Evolutionary conservation across 1,284 basidiomycete species (phyloP).

Genomic region (Apiotrichum porosum): DNA sequence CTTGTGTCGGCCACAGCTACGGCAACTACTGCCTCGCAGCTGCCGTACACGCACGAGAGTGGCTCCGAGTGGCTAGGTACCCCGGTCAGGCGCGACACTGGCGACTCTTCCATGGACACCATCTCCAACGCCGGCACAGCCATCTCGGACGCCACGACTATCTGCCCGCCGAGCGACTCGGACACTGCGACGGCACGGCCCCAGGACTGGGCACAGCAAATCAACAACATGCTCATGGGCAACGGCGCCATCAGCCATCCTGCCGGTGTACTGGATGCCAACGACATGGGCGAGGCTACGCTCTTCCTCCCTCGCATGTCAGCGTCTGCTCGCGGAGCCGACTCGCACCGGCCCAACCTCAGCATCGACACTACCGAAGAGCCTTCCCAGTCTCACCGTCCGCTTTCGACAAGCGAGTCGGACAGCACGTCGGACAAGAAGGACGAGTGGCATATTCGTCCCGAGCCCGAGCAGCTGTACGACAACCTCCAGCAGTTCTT

Average conservation of each 20-base stretch:
- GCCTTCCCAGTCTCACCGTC: background rate
- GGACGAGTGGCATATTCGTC: constrained; percentile 54
- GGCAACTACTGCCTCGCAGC: no score
- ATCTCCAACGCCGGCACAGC: background rate
- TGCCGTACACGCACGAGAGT: no score
- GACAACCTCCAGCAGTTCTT: constrained; percentile 93
- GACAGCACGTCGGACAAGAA: background rate
- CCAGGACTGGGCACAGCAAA: constrained; percentile 29
- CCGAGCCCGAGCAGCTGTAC: constrained; percentile 88
- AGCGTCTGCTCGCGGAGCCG: background rate
- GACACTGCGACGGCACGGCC: constrained; percentile 30
- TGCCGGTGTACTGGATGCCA: background rate
- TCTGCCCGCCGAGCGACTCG: constrained; percentile 8
- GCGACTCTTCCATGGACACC: background rate
- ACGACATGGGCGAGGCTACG: constrained; percentile 35
- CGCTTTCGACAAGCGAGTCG: background rate
- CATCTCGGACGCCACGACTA: constrained; percentile 30
- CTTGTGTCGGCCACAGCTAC: no score
- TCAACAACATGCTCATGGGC: constrained; percentile 23
- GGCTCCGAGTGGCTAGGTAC: no score
- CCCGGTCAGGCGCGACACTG: no score
- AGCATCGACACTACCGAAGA: constrained; percentile 28
- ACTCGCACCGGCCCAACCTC: constrained; percentile 18
- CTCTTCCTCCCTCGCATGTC: constrained; percentile 23
- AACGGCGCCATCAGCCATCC: background rate